A percentile compares a stretch with the other conserved stretches of the same genome.
Evolutionary conservation across 2,329 filamentous ascomycete species (phyloP).

Genomic region (Trichophyton benhamiae): DNA sequence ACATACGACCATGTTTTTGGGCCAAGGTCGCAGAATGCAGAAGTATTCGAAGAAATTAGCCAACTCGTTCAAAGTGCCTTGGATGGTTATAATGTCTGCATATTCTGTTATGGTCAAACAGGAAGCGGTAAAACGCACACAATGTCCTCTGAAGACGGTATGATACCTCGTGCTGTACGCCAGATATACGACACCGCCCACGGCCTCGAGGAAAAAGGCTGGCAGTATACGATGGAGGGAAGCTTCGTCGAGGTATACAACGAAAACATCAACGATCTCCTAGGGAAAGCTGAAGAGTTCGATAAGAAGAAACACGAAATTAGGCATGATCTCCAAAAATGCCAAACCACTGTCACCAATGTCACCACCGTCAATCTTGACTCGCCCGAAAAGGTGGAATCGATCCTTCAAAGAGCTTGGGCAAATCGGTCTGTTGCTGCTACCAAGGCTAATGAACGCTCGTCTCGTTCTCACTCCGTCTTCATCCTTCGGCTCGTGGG

Average conservation of each 20-base stretch:
- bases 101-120: constrained; percentile 97
- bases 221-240: constrained; percentile 88
- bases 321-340: constrained; percentile 68
- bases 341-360: constrained; percentile 71
- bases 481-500: constrained; percentile 69
- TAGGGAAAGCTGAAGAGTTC: constrained; percentile 58
- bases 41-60: constrained; percentile 91
- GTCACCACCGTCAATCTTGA: constrained; percentile 65
- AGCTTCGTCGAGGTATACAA: constrained; percentile 98
- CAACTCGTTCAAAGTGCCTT: constrained; percentile 92
- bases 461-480: constrained; percentile 86
- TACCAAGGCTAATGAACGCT: constrained; percentile 94
- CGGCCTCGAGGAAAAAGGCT: constrained; percentile 75
- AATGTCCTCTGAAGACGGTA: constrained; percentile 82
- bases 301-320: constrained; percentile 80
- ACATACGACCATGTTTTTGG: constrained; percentile 89
- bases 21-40: constrained; percentile 61
- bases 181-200: constrained; percentile 88
- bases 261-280: constrained; percentile 83
- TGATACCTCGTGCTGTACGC: constrained; percentile 85
- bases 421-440: constrained; percentile 85
- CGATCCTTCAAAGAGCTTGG: constrained; percentile 66
- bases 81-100: constrained; percentile 97
- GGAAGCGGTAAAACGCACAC: constrained; percentile 94
- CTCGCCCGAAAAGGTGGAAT: constrained; percentile 66